Evolutionary conservation across 768 basidiomycete species (phyloP), one percentile per base, ranked within the genome.

Genomic region (Pleurotus salmoneostramineus): DNA sequence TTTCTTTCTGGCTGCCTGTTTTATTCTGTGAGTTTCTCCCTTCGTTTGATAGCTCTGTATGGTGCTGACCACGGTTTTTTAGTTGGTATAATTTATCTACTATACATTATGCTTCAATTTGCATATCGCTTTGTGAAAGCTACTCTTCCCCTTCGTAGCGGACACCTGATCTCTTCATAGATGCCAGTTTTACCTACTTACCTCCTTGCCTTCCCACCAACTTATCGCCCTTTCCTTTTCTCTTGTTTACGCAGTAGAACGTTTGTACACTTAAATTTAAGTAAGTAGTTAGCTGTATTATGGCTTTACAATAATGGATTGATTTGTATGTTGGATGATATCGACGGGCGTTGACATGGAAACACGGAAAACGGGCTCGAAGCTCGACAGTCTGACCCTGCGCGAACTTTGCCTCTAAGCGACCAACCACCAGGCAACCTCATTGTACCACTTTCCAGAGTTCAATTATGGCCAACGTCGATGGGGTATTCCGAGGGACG

Each of bases 1-100:
- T 91, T 36, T 67, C 88, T 43, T 94, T 94, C 76, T 94, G 91
- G 91, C 77, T 94, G 63, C 91, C 91, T 14, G 90, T 93, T 65
- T 76, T 94, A 6, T 70, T 93, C 59, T 71, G 91, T 93, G 64
- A 75, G 90, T 84, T 7, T 32, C 42, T 35, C 21, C 35, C 36
- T 15, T 36, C 56, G 35, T 27, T 54, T 37, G 7, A 12, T 54
- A 31, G n/a, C 33, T 40, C 32, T 50, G 56, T n/a, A 21, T 37
- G 33, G 34, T 56, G 32, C 48, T 61, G 35, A 62, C 50, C 27
- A n/a, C 42, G 3, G 3, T 57, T 45, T 61, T 11, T 7, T 58
- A 86, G 84, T 87, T 61, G 85, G 85, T 56, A 71, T 85, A 52
- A 65, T 87, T 55, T 87, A 84, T 84, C 81, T 82, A 58, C 72